A percentile compares a stretch with the other conserved stretches of the same genome.
These are phyloP conservation scores for Biscogniauxia sp. DNA, from an alignment of 2,329 filamentous ascomycete species.

Conservation along the genomic window DNA sequence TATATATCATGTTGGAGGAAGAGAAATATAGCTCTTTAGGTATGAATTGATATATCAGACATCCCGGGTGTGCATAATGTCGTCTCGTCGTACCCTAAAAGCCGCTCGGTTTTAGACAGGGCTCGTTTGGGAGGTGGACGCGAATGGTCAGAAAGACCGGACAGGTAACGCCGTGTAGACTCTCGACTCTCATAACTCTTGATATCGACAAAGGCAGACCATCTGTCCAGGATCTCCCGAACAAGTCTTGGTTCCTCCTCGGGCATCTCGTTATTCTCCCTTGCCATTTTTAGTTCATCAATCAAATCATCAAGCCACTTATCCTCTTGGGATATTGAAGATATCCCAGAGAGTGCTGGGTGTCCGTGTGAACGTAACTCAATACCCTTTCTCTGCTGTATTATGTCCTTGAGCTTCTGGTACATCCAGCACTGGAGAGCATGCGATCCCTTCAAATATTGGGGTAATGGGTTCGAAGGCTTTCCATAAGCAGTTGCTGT, in stretches of 20 bases:
- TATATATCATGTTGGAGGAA: not conserved
- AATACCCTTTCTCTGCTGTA: slow-evolving; percentile 8
- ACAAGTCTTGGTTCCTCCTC: slow-evolving; percentile 12
- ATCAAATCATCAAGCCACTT: not conserved
- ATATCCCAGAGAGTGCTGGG: not conserved
- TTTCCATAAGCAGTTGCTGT: not conserved
- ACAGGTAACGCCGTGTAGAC: slow-evolving; percentile 7
- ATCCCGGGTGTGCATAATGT: not conserved
- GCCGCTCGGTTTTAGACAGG: slow-evolving; percentile 1
- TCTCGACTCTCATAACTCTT: slow-evolving; percentile 11
- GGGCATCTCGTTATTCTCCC: slow-evolving; percentile 1
- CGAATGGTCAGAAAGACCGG: not conserved
- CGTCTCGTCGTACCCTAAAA: slow-evolving; percentile 10
- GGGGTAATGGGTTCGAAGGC: slow-evolving; percentile 1
- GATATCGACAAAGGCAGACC: slow-evolving; percentile 14
- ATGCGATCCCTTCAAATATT: slow-evolving; percentile 16
- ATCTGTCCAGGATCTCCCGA: slow-evolving; percentile 16
- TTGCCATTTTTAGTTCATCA: not conserved
- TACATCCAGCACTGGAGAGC: slow-evolving; percentile 17
- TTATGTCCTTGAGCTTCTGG: slow-evolving; percentile 10
- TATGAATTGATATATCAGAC: not conserved
- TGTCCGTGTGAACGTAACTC: slow-evolving; percentile 3
- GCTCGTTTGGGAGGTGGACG: not conserved
- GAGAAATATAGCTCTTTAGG: not conserved
- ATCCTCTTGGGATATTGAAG: not conserved